These are phyloP conservation scores for Candida odintsovae DNA, from an alignment of 805 yeast genomes.

Conservation along the genomic window DNA sequence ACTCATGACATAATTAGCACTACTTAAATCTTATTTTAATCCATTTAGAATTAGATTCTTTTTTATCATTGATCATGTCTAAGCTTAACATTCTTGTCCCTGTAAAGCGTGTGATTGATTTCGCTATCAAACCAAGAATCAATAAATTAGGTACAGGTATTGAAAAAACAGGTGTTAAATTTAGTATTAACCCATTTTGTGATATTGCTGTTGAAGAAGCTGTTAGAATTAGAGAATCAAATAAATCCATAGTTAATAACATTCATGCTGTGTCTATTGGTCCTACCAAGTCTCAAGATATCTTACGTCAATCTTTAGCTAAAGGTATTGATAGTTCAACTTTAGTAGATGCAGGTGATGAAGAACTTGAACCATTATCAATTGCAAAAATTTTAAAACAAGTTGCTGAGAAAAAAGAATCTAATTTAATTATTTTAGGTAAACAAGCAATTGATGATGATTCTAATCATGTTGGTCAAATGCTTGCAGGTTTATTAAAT, in stretches of 20 bases:
- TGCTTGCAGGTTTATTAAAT: slow-evolving; percentile 85
- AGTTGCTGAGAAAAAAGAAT: slow-evolving; percentile 60
- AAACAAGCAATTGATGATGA: slow-evolving; percentile 98
- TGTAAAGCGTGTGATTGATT: slow-evolving; percentile 90
- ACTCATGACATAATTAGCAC: not conserved
- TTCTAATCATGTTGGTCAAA: slow-evolving; percentile 91
- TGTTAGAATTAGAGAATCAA: slow-evolving; percentile 60
- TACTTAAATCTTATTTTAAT: no score
- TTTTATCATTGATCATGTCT: slow-evolving; percentile 24
- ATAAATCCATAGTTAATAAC: slow-evolving; percentile 63
- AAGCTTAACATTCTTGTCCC: slow-evolving; percentile 81
- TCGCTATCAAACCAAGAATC: slow-evolving; percentile 88
- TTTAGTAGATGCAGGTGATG: slow-evolving; percentile 69
- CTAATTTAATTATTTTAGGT: slow-evolving; percentile 84
- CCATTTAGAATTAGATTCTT: no score
- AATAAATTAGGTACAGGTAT: slow-evolving; percentile 75
- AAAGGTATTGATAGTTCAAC: slow-evolving; percentile 91
- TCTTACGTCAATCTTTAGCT: slow-evolving; percentile 84
- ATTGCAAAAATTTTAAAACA: slow-evolving; percentile 82
- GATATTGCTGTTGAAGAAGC: slow-evolving; percentile 98
- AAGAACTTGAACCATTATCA: slow-evolving; percentile 75
- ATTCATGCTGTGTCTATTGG: slow-evolving; percentile 94
- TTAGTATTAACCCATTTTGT: slow-evolving; percentile 93
- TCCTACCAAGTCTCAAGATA: slow-evolving; percentile 78
- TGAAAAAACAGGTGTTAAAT: slow-evolving; percentile 86